A percentile compares a stretch with the other conserved stretches of the same genome.
These are phyloP conservation scores for Debaryomyces prosopidis DNA, from an alignment of 805 yeast genomes.

Conservation along the genomic window DNA sequence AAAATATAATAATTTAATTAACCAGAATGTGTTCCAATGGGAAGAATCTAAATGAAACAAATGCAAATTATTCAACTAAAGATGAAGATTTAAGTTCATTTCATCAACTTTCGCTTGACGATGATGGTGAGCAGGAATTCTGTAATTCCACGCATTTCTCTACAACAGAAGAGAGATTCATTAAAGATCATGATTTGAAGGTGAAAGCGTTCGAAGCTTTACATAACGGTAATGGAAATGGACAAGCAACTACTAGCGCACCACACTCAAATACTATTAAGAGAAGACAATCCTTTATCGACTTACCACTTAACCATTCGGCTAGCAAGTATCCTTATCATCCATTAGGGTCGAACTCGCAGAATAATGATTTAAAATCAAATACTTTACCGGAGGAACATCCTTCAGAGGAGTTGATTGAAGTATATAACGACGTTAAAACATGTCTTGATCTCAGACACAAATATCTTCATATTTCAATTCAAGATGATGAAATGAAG, in stretches of 20 bases:
- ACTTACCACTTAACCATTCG: slow-evolving; percentile 27
- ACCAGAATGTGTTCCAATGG: too few species aligned
- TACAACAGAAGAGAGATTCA: slow-evolving; percentile 60
- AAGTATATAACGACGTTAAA: slow-evolving; percentile 60
- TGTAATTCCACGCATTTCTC: slow-evolving; percentile 57
- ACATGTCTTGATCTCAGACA: slow-evolving; percentile 72
- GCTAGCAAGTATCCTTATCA: not conserved
- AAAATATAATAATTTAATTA: too few species aligned
- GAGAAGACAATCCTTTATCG: slow-evolving; percentile 41
- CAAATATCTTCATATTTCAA: slow-evolving; percentile 68
- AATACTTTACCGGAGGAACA: slow-evolving; percentile 45
- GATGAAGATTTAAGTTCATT: not conserved
- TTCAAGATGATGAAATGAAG: slow-evolving; percentile 63
- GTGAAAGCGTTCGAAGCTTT: slow-evolving; percentile 56
- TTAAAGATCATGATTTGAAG: slow-evolving; percentile 70
- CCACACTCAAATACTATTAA: slow-evolving; percentile 13
- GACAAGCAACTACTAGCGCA: slow-evolving; percentile 5
- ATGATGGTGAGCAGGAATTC: slow-evolving; percentile 31
- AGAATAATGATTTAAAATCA: slow-evolving; percentile 7
- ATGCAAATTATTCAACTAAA: too few species aligned
- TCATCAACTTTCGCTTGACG: slow-evolving; percentile 9
- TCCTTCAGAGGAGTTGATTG: slow-evolving; percentile 69
- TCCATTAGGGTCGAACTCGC: slow-evolving; percentile 3
- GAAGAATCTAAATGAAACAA: too few species aligned
- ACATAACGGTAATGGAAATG: slow-evolving; percentile 13